Conservation (phyloP, 495 filamentous ascomycete genomes). For the Neurospora sp. region DNA sequence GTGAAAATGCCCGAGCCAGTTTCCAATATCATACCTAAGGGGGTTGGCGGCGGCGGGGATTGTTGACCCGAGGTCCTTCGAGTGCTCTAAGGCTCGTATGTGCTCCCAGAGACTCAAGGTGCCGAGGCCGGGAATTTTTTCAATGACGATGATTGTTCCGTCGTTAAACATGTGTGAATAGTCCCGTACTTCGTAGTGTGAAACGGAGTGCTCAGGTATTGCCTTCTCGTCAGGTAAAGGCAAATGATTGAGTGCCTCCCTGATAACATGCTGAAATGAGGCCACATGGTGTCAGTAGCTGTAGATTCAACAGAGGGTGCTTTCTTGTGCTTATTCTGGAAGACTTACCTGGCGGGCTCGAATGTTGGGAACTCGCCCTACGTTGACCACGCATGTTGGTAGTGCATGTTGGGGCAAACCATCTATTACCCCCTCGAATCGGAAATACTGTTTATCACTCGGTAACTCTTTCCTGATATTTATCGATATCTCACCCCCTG, state of each 20-base stretch:
- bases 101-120: neutral
- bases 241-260: neutral
- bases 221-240: neutral
- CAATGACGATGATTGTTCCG: neutral
- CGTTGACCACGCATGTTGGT: neutral
- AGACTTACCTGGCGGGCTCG: neutral
- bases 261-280: neutral
- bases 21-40: neutral
- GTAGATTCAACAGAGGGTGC: neutral
- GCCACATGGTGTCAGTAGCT: neutral
- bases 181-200: neutral
- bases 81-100: neutral
- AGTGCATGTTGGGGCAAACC: neutral
- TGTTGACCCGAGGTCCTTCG: neutral
- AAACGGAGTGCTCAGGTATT: neutral
- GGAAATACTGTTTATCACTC: neutral
- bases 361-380: neutral
- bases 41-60: neutral
- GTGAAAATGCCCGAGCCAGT: neutral
- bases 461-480: neutral
- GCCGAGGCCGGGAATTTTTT: neutral
- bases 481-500: neutral
- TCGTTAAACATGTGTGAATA: neutral
- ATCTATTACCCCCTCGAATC: neutral
- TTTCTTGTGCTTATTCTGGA: neutral